These are phyloP conservation scores for Dictyostelium capitatum DNA, from an alignment of 78 protist genomes.

Conservation along the genomic window DNA sequence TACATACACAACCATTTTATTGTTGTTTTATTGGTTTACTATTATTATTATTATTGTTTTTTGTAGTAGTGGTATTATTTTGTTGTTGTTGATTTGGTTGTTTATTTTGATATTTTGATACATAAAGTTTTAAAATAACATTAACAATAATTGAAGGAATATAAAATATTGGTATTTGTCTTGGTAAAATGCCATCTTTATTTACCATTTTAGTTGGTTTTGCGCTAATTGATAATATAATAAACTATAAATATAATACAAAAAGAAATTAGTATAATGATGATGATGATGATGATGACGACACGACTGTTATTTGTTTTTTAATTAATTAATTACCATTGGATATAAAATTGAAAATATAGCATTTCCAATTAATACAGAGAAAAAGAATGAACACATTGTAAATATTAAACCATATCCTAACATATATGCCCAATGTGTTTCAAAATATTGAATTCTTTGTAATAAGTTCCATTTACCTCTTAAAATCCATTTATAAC, in stretches of 20 bases:
- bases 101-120: conserved; percentile 3
- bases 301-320: background rate
- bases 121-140: conserved; percentile 35
- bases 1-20: background rate
- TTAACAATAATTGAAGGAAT: conserved; percentile 48
- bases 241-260: conserved; percentile 32
- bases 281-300: background rate
- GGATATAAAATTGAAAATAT: conserved; percentile 71
- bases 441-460: conserved; percentile 69
- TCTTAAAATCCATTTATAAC: conserved; percentile 78
- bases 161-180: conserved; percentile 73
- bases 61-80: background rate
- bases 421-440: conserved; percentile 83
- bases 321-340: conserved; percentile 30
- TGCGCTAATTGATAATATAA: conserved; percentile 67
- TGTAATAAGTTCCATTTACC: conserved; percentile 73
- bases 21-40: background rate
- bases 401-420: conserved; percentile 76
- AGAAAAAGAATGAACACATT: conserved; percentile 70
- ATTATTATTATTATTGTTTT: background rate
- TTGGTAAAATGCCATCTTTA: conserved; percentile 40
- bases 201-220: conserved; percentile 50
- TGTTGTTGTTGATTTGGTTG: background rate
- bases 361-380: conserved; percentile 74
- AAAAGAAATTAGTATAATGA: no score